phyloP scores from a whole-genome alignment of 441 rosid species.

The Adansonia gregorii region DNA sequence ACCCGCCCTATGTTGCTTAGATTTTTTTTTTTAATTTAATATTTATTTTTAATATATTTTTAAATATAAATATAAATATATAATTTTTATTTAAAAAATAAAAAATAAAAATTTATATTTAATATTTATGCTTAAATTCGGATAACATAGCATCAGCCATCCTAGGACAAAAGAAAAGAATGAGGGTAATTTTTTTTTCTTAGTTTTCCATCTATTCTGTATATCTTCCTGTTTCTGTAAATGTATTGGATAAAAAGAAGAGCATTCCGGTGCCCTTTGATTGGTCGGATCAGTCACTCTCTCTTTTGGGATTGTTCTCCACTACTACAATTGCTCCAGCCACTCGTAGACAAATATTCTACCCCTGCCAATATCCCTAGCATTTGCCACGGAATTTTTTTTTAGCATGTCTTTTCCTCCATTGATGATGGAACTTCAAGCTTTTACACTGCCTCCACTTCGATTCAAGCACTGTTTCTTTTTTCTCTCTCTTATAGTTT shows the following conservation, averaged over 20 bases:
- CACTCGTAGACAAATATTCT: slow-evolving; percentile 4
- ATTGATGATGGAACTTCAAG: slow-evolving; percentile 11
- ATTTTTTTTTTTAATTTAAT: too few relatives aligned
- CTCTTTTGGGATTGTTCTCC: slow-evolving; percentile 1
- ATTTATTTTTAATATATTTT: too few relatives aligned
- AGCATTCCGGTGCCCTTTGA: background rate
- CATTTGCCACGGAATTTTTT: background rate
- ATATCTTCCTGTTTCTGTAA: background rate
- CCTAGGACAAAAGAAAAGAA: background rate
- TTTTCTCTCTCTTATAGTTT: background rate
- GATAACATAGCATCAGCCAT: too few relatives aligned
- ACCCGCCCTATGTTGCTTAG: background rate
- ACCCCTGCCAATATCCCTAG: background rate
- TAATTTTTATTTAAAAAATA: too few relatives aligned
- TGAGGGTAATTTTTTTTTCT: background rate
- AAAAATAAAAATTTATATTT: too few relatives aligned
- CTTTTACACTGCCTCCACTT: background rate
- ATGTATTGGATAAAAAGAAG: background rate
- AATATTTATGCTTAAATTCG: too few relatives aligned
- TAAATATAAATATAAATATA: too few relatives aligned
- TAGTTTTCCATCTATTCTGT: background rate
- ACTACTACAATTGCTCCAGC: slow-evolving; percentile 22
- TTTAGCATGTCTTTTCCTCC: slow-evolving; percentile 1
- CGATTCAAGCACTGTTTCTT: background rate
- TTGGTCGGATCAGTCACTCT: slow-evolving; percentile 1